These are phyloP conservation scores for Pelomyxa schiedti DNA, from an alignment of 78 protist genomes.

Conservation along the genomic window DNA sequence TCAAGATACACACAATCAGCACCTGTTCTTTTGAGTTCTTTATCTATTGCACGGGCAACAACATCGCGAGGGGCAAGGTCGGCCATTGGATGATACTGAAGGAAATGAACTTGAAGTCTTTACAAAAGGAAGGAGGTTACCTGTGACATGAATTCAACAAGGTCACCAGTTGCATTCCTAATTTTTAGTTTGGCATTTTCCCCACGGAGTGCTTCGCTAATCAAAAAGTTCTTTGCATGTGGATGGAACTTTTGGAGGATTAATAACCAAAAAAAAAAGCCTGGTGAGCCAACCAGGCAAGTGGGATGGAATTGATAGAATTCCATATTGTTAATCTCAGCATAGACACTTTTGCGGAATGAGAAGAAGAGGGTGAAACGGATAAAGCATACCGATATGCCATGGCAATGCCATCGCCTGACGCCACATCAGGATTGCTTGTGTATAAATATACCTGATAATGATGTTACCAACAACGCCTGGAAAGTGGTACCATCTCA, in stretches of 20 bases:
- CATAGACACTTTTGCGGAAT: no score
- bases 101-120: no score
- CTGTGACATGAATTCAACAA: not conserved
- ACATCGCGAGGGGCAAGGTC: not conserved
- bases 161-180: not conserved
- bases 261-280: no score
- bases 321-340: not conserved
- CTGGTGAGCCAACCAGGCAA: no score
- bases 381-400: no score
- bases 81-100: not conserved
- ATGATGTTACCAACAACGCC: no score
- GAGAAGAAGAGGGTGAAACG: no score
- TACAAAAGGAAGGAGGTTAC: no score
- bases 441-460: not conserved
- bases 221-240: not conserved
- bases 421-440: not conserved
- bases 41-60: not conserved
- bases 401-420: not conserved
- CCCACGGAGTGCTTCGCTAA: not conserved
- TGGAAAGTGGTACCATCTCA: no score
- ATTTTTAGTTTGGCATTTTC: not conserved
- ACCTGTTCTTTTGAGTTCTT: not conserved
- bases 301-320: not conserved
- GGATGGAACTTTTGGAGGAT: no score
- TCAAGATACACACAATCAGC: not conserved